phyloP scores from a whole-genome alignment of 371 early-diverging fungal genomes.

The Sanchytrium tribonematis region DNA sequence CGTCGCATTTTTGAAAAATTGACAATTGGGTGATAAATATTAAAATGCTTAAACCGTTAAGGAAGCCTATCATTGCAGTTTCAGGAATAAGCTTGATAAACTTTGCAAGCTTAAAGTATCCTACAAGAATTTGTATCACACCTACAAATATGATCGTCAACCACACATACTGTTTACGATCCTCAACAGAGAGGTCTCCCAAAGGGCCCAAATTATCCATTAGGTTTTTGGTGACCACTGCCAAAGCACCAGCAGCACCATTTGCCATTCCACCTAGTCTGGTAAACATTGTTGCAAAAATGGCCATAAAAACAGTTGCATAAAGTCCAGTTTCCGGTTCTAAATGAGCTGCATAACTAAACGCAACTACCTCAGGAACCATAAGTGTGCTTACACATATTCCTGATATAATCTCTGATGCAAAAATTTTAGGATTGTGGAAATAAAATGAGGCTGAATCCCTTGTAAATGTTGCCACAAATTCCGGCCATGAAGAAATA shows the following conservation, averaged over 20 bases:
- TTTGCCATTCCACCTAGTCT: slow-evolving; percentile 1
- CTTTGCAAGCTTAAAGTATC: not conserved
- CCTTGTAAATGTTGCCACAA: not conserved
- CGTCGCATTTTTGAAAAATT: slow-evolving; percentile 3
- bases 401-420: slow-evolving; percentile 1
- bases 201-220: not conserved
- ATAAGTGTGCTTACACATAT: slow-evolving; percentile 3
- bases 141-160: slow-evolving; percentile 3
- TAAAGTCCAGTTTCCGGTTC: slow-evolving; percentile 3
- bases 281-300: slow-evolving; percentile 3
- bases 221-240: slow-evolving; percentile 2
- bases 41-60: slow-evolving; percentile 5
- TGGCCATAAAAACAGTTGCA: slow-evolving; percentile 5
- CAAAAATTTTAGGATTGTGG: not conserved
- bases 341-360: slow-evolving; percentile 4
- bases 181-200: not conserved
- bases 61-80: slow-evolving; percentile 3
- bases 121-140: slow-evolving; percentile 4
- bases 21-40: slow-evolving; percentile 3
- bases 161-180: slow-evolving; percentile 2
- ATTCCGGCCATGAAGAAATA: not conserved
- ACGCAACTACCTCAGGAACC: slow-evolving; percentile 6
- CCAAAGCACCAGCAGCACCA: slow-evolving; percentile 6
- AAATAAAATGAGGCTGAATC: not conserved
- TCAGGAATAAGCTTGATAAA: slow-evolving; percentile 3